phyloP scores from a whole-genome alignment of 345 rosid genomes.

The Eucalyptus globulus region DNA sequence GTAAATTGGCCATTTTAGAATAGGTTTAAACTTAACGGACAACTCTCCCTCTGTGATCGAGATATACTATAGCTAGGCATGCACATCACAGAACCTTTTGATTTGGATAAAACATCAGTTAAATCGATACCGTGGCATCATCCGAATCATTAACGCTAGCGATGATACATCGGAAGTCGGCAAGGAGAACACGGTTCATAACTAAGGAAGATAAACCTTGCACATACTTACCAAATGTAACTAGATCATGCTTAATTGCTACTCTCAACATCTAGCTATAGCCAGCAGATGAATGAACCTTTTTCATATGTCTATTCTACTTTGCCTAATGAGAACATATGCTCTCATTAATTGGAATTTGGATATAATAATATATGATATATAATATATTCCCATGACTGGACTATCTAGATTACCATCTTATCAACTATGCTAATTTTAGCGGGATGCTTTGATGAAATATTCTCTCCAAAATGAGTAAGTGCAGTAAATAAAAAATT shows the following conservation, averaged over 20 bases:
- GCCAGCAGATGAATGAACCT: not conserved
- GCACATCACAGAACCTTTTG: accelerated
- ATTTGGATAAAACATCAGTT: not conserved
- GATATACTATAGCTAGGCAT: not conserved
- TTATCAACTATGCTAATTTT: not conserved
- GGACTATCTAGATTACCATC: not conserved
- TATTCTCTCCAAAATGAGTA: not conserved
- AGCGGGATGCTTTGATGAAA: not conserved
- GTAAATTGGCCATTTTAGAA: not conserved
- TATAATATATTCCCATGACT: not conserved
- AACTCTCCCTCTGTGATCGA: accelerated
- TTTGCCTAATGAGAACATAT: not conserved
- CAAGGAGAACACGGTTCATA: not conserved
- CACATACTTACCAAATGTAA: not conserved
- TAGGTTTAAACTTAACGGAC: no score
- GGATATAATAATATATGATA: not conserved
- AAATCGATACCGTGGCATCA: accelerated
- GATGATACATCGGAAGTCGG: accelerated
- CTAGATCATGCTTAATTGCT: not conserved
- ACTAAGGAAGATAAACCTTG: not conserved
- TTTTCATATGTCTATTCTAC: not conserved
- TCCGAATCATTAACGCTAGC: not conserved
- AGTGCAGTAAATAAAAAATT: not conserved
- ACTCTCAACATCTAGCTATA: not conserved
- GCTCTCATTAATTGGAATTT: not conserved